Evolutionary conservation across 2,329 filamentous ascomycete genomes (phyloP), one percentile per base, ranked within the genome.

Genomic region (Aspergillus sp.): DNA sequence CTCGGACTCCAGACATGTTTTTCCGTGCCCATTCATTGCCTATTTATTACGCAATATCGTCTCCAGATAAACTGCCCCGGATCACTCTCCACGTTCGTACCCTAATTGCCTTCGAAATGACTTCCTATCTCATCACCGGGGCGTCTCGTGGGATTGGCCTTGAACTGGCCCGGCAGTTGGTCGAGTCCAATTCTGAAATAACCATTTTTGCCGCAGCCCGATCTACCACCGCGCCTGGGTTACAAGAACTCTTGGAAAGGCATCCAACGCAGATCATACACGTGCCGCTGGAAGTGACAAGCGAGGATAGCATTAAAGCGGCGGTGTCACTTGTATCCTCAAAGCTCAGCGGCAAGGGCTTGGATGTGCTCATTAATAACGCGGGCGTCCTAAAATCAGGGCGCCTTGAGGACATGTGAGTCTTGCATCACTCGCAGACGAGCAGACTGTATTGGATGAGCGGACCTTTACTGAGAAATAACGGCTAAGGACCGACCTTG

Each of bases 281-380:
- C 27, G 27, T 31, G 27, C 27, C 27, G 3, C 4, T 31, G 27
- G 27, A 31, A 11, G 27, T 31, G 8, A 31, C 27, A 0, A 4
- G 72, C 69, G 9, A 70, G 73, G 5, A 66, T 80, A 74, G 70
- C 44, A 66, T 79, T 17, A 63, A 72, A 40, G 41, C 69, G 4
- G 78, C 76, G 2, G 75, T 65, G 1, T 55, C 54, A 1, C 60
- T 67, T 8, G 71, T 80, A 5, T 70, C 76, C 19, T 49, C 55
- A 5, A 56, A 58, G 0, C 64, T 79, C 0, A 46, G 53, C 3
- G 75, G 68, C 12, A 71, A 71, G n/a, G 77, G 77, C 1, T 57
- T 72, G 8, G 70, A 74, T 59, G 66, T 73, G 24, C 61, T 73
- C 12, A 64, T 73, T 61, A 73, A 73, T 54, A 68, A 67, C 45